A percentile compares a stretch with the other conserved stretches of the same genome.
These are phyloP conservation scores for Globisporangium abappressorium DNA, from an alignment of 352 stramenopile genomes.

Conservation along the genomic window DNA sequence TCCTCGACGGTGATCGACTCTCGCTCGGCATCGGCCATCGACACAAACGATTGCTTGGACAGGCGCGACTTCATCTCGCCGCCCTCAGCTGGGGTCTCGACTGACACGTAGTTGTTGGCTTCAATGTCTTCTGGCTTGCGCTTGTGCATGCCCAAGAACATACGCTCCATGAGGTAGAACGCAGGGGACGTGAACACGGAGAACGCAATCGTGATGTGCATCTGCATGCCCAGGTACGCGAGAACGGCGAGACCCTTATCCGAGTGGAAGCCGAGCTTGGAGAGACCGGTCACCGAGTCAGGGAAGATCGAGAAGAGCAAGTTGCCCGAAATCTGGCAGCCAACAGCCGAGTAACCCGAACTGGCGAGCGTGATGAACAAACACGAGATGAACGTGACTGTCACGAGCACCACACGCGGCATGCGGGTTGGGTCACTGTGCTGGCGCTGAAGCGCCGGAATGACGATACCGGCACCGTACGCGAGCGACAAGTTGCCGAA, in stretches of 20 bases:
- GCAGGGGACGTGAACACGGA: conserved; percentile 21
- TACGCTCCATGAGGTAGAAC: conserved; percentile 25
- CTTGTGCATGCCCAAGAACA: conserved; percentile 26
- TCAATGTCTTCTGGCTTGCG: conserved; percentile 1
- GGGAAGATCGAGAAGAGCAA: conserved; percentile 43
- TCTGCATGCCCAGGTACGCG: conserved; percentile 24
- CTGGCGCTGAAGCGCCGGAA: no score
- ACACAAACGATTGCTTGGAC: conserved; percentile 12
- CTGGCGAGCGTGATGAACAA: conserved; percentile 22
- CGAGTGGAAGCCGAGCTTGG: conserved; percentile 23
- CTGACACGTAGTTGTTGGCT: neutral
- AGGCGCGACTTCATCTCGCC: neutral
- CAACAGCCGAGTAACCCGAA: conserved; percentile 37
- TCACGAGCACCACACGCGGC: conserved; percentile 28
- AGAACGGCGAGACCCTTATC: conserved; percentile 17
- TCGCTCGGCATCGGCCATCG: conserved; percentile 5
- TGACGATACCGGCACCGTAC: conserved; percentile 28
- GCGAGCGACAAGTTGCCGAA: conserved; percentile 32
- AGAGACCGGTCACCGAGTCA: conserved; percentile 25
- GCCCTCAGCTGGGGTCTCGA: conserved; percentile 2
- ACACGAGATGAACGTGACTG: conserved; percentile 24
- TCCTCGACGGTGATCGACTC: conserved; percentile 9
- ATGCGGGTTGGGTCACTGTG: conserved; percentile 28
- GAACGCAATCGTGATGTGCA: conserved; percentile 31
- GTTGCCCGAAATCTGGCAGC: conserved; percentile 38